These are phyloP conservation scores for Penicillium sp. DNA, from an alignment of 2,329 filamentous ascomycete species.

Conservation along the genomic window DNA sequence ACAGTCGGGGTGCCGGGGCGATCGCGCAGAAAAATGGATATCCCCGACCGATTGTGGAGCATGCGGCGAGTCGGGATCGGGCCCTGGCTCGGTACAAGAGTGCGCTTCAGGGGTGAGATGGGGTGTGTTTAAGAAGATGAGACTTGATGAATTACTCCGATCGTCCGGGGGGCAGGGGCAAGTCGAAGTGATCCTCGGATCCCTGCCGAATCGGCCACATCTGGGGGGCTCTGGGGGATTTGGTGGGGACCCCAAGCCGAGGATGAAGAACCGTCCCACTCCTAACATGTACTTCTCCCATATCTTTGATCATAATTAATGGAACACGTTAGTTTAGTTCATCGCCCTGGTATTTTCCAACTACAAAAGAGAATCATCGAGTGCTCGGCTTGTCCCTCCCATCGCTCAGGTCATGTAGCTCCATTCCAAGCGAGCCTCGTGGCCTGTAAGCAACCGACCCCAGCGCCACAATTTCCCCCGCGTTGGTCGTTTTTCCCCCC, in stretches of 20 bases:
- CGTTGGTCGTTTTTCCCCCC: conserved; percentile 12
- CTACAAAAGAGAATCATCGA: too few species aligned
- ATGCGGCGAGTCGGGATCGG: conserved; percentile 68
- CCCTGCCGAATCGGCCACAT: too few species aligned
- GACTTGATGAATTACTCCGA: background rate
- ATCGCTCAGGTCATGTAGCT: background rate
- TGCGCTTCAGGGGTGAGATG: conserved; percentile 34
- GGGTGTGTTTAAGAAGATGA: background rate
- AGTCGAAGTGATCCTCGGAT: too few species aligned
- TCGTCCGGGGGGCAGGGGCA: background rate
- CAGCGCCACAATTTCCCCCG: conserved; percentile 18
- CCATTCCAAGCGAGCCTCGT: background rate
- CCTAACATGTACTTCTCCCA: too few species aligned
- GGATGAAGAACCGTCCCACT: too few species aligned
- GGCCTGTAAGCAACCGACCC: conserved; percentile 6
- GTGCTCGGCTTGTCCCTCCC: background rate
- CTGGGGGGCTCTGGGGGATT: too few species aligned
- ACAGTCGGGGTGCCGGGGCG: conserved; percentile 63
- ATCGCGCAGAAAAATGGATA: conserved; percentile 70
- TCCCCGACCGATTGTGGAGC: conserved; percentile 73
- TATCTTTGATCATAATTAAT: too few species aligned
- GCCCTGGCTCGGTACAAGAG: conserved; percentile 72
- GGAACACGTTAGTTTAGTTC: too few species aligned
- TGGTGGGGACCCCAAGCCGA: too few species aligned
- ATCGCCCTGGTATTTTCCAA: too few species aligned